Percentiles rank a stretch among this genome's conserved stretches.
Conservation (phyloP, 495 filamentous ascomycete genomes). For the Gamarada debralockiae region DNA sequence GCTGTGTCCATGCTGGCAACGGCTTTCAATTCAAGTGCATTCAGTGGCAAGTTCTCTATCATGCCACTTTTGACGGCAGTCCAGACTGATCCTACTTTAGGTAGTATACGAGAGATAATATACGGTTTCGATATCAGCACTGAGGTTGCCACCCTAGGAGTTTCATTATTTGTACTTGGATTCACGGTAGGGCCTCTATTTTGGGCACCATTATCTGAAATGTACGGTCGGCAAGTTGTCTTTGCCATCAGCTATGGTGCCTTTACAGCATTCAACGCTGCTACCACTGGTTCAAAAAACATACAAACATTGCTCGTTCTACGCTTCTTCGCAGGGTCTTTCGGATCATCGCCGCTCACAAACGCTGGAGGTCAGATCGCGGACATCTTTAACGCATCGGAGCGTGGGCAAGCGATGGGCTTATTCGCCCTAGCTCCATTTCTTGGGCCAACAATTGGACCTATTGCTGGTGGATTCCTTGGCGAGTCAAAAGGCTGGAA, state of each 20-base stretch:
- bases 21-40: slow-evolving; percentile 47
- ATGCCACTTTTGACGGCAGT: slow-evolving; percentile 16
- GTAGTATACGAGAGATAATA: slow-evolving; percentile 31
- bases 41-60: background rate
- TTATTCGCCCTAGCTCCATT: slow-evolving; percentile 67
- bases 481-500: slow-evolving; percentile 52
- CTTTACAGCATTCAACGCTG: slow-evolving; percentile 68
- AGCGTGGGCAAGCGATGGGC: slow-evolving; percentile 61
- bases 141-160: slow-evolving; percentile 40
- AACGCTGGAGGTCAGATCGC: slow-evolving; percentile 74
- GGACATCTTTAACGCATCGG: slow-evolving; percentile 62
- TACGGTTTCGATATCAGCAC: slow-evolving; percentile 36
- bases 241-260: slow-evolving; percentile 61
- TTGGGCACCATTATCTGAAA: slow-evolving; percentile 54
- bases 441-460: slow-evolving; percentile 61
- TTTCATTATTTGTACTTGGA: slow-evolving; percentile 46
- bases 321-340: slow-evolving; percentile 76
- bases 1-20: slow-evolving; percentile 70
- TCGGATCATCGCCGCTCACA: slow-evolving; percentile 69
- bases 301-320: slow-evolving; percentile 64
- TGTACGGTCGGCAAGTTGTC: slow-evolving; percentile 66
- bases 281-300: slow-evolving; percentile 56
- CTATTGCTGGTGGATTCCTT: slow-evolving; percentile 40
- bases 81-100: slow-evolving; percentile 42
- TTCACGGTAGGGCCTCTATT: slow-evolving; percentile 44